These are phyloP conservation scores for Leccinellum luteum DNA, from an alignment of 768 basidiomycete genomes.

Conservation along the genomic window DNA sequence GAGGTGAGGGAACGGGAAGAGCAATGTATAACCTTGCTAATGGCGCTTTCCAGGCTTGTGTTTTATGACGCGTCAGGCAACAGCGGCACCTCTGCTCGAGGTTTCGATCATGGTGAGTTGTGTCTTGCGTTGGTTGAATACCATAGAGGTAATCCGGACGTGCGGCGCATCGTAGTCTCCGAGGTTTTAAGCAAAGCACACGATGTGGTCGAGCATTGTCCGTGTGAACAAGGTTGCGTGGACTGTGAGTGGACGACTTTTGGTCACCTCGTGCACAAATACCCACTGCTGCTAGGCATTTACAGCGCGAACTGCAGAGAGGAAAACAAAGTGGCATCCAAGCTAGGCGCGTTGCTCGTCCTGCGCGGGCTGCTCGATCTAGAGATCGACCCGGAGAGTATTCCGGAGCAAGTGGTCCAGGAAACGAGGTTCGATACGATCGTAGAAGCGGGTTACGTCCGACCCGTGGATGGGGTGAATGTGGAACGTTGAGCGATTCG, in stretches of 20 bases:
- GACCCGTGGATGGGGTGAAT: slow-evolving; percentile 41
- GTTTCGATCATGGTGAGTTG: slow-evolving; percentile 74
- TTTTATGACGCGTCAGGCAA: slow-evolving; percentile 75
- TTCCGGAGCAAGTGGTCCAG: slow-evolving; percentile 34
- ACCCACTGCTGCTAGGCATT: slow-evolving; percentile 49
- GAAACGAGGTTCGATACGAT: slow-evolving; percentile 46
- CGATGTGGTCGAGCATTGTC: slow-evolving; percentile 54
- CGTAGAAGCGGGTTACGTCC: slow-evolving; percentile 50
- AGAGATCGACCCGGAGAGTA: slow-evolving; percentile 36
- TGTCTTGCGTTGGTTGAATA: neutral
- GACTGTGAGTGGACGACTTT: slow-evolving; percentile 47
- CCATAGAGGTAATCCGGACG: neutral
- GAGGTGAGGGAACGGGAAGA: slow-evolving; percentile 8
- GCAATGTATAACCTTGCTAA: neutral
- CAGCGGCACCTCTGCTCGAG: slow-evolving; percentile 71
- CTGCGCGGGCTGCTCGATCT: slow-evolving; percentile 57
- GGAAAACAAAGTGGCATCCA: slow-evolving; percentile 70
- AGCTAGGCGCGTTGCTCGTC: slow-evolving; percentile 69
- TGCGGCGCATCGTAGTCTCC: slow-evolving; percentile 38
- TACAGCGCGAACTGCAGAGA: slow-evolving; percentile 65
- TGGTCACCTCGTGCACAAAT: neutral
- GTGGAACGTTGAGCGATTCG: slow-evolving; percentile 37
- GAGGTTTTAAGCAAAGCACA: slow-evolving; percentile 60
- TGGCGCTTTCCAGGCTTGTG: slow-evolving; percentile 51
- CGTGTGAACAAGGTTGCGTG: slow-evolving; percentile 67